Evolutionary conservation across 768 basidiomycete genomes (phyloP), one percentile per base, ranked within the genome.

Genomic region (Royoungia palumana): DNA sequence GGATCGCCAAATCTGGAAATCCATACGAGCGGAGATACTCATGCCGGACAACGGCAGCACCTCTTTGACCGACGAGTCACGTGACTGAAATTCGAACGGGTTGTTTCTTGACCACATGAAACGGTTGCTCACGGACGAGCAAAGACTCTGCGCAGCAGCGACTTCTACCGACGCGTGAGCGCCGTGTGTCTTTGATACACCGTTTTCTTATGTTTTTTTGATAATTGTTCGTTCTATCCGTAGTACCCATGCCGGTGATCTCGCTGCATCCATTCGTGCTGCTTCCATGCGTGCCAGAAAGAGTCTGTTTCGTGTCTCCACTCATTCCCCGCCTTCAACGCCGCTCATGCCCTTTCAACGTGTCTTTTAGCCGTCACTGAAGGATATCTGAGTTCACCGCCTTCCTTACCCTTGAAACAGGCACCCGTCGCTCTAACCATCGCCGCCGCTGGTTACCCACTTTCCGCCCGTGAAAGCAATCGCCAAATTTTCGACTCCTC

Each of bases 231-330:
- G 50, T 49, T 37, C 35, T 32, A 20, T 24, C 50, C 30, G 22
- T 41, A 62, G 46, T 50, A 81, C 79, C 12, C 65, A 71, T 16
- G 67, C 75, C 25, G 66, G 72, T 44, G 83, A 85, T 42, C 65
- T 84, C 21, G 66, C 73, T 36, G 71, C 75, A n/a, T 72, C 70
- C 47, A 74, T 87, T 46, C 77, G 78, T 49, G 80, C 73, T 56
- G 66, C 82, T 24, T 80, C 78, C 43, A 68, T 79, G 55, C 81
- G 83, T 53, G 76, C 75, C 40, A 67, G 85, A 61, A 82, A 83
- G 68, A 75, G 85, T 87, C 63, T 60, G 76, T 65, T 41, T 55
- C 51, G 42, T 45, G 22, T 46, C 42, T 56, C 44, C 45, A 36
- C 47, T 13, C 52, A 46, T 51, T 57, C 52, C 49, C 53, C 47